Evolutionary conservation across 108 stramenopile genomes (phyloP), one percentile per base, ranked within the genome.

Genomic region (Pseudonitzschia multiseries): DNA sequence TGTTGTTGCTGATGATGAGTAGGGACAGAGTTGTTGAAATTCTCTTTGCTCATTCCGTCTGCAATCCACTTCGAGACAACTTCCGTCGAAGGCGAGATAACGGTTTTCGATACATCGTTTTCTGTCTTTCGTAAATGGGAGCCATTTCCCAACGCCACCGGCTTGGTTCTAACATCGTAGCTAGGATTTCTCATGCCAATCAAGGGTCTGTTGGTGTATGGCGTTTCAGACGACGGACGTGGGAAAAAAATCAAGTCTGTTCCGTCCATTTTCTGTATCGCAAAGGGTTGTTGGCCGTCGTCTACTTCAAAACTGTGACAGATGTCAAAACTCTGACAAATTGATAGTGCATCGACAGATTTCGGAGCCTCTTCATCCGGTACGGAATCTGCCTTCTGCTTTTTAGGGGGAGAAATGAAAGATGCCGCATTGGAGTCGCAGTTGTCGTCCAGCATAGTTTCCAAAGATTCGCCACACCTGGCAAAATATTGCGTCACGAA

Each of bases 401-500:
- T 40, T 62, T 33, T 40, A 12, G 10, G 4, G n/a, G 61, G 31
- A 17, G 61, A 40, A 13, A 40, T 40, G 18, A 40, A 4, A 40
- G 61, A 15, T 21, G 61, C 17, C 4, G 61, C 9, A 13, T n/a
- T 26, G 14, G 44, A 5, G 12, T 36, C 15, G 22, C 13, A 9
- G 66, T 48, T 50, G 8, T 67, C 66, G 1, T 48, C 44, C 24
- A 67, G 22, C 5, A 67, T 29, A n/a, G 43, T 9, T 29, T 67
- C 66, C 12, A 67, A 17, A 12, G 66, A 67, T 28, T 67, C 66
- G 66, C 66, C 66, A 48, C 66, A 67, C 40, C 42, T 48, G 12
- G 43, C 44, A 48, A 44, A 67, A 2, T 50, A 48, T 8, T 44
- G 6, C 46, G 44, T 46, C 46, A 67, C 66, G 46, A 67, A 0